Evolutionary conservation across 164 flowering plant genomes (phyloP).

Genomic region (Liquidambar formosana): DNA sequence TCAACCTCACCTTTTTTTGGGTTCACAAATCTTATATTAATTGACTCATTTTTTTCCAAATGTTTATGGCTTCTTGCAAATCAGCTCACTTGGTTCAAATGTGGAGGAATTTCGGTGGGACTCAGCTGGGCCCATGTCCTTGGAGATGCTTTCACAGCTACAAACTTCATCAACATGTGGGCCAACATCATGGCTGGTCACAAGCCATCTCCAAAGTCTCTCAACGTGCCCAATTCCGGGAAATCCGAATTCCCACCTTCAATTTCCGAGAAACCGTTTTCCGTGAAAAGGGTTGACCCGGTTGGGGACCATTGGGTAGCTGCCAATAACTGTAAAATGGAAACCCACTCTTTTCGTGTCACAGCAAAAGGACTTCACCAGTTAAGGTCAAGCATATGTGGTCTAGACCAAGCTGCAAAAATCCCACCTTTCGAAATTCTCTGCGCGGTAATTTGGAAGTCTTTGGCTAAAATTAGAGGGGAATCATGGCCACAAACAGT

Average conservation of each 20-base stretch:
- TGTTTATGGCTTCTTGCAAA: no score
- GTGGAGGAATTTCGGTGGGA: conserved; percentile 74
- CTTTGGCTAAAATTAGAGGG: conserved; percentile 47
- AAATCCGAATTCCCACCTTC: conserved; percentile 4
- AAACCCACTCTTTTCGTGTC: conserved; percentile 39
- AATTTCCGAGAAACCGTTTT: conserved; percentile 15
- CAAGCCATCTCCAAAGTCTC: conserved; percentile 13
- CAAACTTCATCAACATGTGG: conserved; percentile 56
- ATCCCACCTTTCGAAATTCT: conserved; percentile 45
- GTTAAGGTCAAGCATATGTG: conserved; percentile 22
- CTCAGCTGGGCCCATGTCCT: conserved; percentile 78
- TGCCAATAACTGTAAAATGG: conserved; percentile 37
- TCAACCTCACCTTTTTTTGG: no score
- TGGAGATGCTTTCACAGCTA: conserved; percentile 66
- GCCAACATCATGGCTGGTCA: conserved; percentile 36
- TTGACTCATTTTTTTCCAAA: no score
- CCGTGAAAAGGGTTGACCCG: conserved; percentile 42
- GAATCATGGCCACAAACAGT: conserved; percentile 28
- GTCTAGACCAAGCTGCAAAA: conserved; percentile 5
- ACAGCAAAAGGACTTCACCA: conserved; percentile 33
- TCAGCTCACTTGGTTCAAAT: conserved; percentile 77
- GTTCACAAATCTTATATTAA: no score
- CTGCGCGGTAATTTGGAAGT: conserved; percentile 62
- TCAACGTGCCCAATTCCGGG: not conserved
- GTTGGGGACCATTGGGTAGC: conserved; percentile 55